Base-by-base conservation (phyloP, 257 asterid species). In the Nicotiana otophora region DNA sequence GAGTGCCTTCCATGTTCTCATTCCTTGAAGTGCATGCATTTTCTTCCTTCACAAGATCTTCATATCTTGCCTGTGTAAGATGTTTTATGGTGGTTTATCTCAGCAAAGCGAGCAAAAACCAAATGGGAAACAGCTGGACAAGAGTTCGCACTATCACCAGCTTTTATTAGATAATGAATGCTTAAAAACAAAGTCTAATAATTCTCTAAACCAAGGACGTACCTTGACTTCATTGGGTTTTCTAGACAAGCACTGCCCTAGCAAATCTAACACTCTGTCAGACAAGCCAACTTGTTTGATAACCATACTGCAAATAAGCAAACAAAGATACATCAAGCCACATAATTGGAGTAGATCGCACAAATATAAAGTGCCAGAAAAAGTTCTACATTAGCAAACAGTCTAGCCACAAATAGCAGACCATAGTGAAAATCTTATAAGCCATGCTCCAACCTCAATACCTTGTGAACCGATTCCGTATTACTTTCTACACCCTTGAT, bases 31-130 rank as follows among this genome's bases (percentile, higher is more conserved):
- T 82, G 84, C 82, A 81, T 54, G 57, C 80, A 77, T 82, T 81
- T 86, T 76, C 83, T 83, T 77, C 88, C 90, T 91, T 90, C 79
- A 88, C 62, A 77, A 91, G 91, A 87, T 87, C 91, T 90, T 92
- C 98, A 85, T 87, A 91, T 89, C 98, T 92, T 89, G 90, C 99
- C 99, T 96, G 99, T 87, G 91, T 86, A 91, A 91, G 88, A 93
- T 87, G 89, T 86, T 90, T 58, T 84, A 87, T 86, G 90, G 92
- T 92, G 87, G 91, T 89, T 93, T 88, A 91, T 91, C 84, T 91
- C 90, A 84, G 88, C 86, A 89, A 89, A 87, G 83, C 86, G 86
- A 88, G 92, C 88, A 90, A 87, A 90, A 84, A 82, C 39, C 83
- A 80, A 90, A 85, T 84, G 87, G 91, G 93, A 89, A 90, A 86